Evolutionary conservation across 331 rosid genomes (phyloP), one percentile per base, ranked within the genome.

Genomic region (Arachis monticola): DNA sequence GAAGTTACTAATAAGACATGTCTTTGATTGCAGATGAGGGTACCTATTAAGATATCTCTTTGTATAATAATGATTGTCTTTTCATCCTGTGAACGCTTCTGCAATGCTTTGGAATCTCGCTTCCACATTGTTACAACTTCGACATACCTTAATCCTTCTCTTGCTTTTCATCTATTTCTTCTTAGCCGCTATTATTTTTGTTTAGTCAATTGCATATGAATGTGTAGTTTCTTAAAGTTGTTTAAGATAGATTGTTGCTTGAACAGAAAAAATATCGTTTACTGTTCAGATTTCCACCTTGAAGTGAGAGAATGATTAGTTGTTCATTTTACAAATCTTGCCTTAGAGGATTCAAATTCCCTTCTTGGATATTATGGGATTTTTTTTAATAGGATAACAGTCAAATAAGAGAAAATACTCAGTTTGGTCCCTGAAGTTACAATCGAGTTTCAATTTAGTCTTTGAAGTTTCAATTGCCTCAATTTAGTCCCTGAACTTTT

Each of bases 21-120:
- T 77, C 48, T 40, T 32, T 69, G 60, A 4, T 69, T n/a, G 75
- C 87, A 84, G 87, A 80, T 69, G 87, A 80, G 56, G 48, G 27
- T 27, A 7, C 7, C 80, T 68, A 72, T 17, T 83, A 67, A 64
- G 56, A 13, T 45, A 52, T 55, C 72, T 14, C n/a, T 62, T 13
- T 22, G 77, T 75, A 58, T 66, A 62, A 67, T 35, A 72, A 38
- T 35, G 40, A 35, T 66, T 48, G 40, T 35, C 40, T 35, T 35
- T 38, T 64, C 64, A 35, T 35, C 3, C 13, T 56, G 56, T 62
- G 60, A 31, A 13, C 42, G 61, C 45, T 56, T 76, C 50, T 55
- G 44, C n/a, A 46, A 59, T 2, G 27, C 47, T 42, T 5, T 52
- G 60, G 59, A 38, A 42, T 44, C 11, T 52, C 57, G 61, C 45